Conservation (phyloP, 768 basidiomycete genomes). For the Naganishia friedmannii region DNA sequence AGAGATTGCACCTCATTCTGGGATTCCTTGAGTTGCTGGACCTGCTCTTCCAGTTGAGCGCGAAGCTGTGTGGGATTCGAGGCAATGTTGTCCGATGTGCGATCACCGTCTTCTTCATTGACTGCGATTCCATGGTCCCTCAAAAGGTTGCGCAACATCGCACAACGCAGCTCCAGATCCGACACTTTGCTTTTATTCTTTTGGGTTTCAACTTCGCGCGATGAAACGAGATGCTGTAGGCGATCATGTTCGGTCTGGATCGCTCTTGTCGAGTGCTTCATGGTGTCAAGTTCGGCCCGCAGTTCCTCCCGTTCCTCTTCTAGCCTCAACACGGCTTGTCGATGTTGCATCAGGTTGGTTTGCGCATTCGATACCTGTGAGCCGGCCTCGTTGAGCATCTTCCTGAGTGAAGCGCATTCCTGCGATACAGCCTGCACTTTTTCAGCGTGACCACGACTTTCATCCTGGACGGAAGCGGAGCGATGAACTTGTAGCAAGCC, state of each 20-base stretch:
- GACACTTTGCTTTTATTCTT: conserved; percentile 48
- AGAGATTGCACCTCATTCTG: conserved; percentile 71
- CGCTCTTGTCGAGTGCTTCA: conserved; percentile 59
- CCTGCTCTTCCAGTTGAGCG: conserved; percentile 71
- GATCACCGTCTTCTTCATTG: conserved; percentile 67
- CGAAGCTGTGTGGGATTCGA: conserved; percentile 34
- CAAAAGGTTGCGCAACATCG: conserved; percentile 78
- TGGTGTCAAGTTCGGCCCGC: conserved; percentile 69
- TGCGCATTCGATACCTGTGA: conserved; percentile 70
- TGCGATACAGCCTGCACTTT: conserved; percentile 75
- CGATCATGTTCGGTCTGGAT: conserved; percentile 57
- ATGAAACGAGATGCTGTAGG: background rate
- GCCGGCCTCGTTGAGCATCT: conserved; percentile 74
- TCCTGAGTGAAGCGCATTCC: conserved; percentile 70
- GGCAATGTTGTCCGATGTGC: conserved; percentile 51
- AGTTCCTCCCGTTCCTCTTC: conserved; percentile 66
- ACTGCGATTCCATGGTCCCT: conserved; percentile 79
- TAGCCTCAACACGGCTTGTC: conserved; percentile 62
- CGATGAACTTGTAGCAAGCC: conserved; percentile 11
- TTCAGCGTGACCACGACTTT: conserved; percentile 60
- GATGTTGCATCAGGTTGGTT: conserved; percentile 65
- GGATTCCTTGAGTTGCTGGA: conserved; percentile 66
- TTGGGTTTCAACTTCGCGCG: conserved; percentile 15
- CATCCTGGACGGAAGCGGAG: background rate
- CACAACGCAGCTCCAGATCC: conserved; percentile 69